Conservation (phyloP, 2,329 filamentous ascomycete genomes). For the Pyrenochaeta sp. region DNA sequence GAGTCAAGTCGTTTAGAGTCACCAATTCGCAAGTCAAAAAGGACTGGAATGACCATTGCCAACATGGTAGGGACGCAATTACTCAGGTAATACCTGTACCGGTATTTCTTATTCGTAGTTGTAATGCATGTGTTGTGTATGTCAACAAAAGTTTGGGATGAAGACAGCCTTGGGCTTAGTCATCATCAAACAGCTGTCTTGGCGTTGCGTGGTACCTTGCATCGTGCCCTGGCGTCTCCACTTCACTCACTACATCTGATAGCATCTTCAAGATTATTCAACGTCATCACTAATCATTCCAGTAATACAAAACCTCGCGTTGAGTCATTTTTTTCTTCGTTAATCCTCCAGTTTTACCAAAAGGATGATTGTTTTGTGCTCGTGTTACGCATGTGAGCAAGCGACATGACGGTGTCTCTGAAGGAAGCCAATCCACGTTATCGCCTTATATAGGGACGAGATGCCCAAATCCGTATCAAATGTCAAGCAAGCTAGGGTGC, state of each 20-base stretch:
- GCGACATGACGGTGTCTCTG: constrained; percentile 3
- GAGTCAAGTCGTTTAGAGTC: too few relatives aligned
- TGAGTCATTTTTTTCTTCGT: too few relatives aligned
- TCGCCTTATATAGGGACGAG: constrained; percentile 1
- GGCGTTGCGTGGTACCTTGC: constrained; percentile 7
- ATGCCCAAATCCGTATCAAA: constrained; percentile 44
- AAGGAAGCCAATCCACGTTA: constrained; percentile 3
- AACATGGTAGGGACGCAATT: too few relatives aligned
- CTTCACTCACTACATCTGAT: neutral
- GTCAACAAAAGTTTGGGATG: neutral
- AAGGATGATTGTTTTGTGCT: neutral
- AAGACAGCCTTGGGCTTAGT: neutral
- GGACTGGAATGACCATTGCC: too few relatives aligned
- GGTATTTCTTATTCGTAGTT: too few relatives aligned
- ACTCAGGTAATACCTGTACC: too few relatives aligned
- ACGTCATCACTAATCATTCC: neutral
- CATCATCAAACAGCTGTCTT: constrained; percentile 5
- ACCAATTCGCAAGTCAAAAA: too few relatives aligned
- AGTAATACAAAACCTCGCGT: neutral
- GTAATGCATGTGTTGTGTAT: too few relatives aligned
- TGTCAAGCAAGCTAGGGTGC: constrained; percentile 39
- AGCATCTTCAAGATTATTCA: neutral
- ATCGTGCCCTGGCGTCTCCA: neutral
- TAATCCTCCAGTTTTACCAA: neutral
- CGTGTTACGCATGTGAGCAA: neutral